Evolutionary conservation across 192 early-diverging fungal genomes (phyloP), one percentile per base, ranked within the genome.

Genomic region (Physocladia obscura): DNA sequence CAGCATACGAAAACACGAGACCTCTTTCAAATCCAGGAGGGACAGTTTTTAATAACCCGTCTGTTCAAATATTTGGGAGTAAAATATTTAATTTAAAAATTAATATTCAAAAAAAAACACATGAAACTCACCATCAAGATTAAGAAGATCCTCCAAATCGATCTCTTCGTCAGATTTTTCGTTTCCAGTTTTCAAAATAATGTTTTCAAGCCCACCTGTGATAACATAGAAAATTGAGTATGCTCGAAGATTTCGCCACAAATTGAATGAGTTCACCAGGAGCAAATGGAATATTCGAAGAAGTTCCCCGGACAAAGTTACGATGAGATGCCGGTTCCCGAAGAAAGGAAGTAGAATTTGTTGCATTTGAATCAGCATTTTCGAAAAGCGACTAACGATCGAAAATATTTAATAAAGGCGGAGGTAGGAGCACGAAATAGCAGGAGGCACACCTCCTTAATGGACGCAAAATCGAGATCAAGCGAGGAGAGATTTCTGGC

Each of bases 21-120:
- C 92, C 91, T 38, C 89, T 78, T 0, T 82, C 80, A 47, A 94
- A 89, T 2, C 91, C 92, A 24, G 92, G 91, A 38, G 91, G 81
- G 31, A 82, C 76, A 1, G 82, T 81, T 59, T 82, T 72, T 19
- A 89, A 57, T n/a, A n/a, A n/a, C n/a, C n/a, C n/a, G n/a, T n/a
- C n/a, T n/a, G n/a, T n/a, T n/a, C n/a, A n/a, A n/a, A n/a, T n/a
- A n/a, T n/a, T n/a, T n/a, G n/a, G n/a, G n/a, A n/a, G n/a, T n/a
- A n/a, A n/a, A n/a, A n/a, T n/a, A n/a, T n/a, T n/a, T n/a, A n/a
- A n/a, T n/a, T n/a, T n/a, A n/a, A n/a, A n/a, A n/a, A n/a, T n/a
- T n/a, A n/a, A n/a, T n/a, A n/a, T n/a, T n/a, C n/a, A n/a, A n/a
- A n/a, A n/a, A n/a, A n/a, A n/a, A n/a, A n/a, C n/a, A n/a, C n/a